Base-by-base conservation (phyloP, 305 asterid genomes). In the Ilex paraguariensis region DNA sequence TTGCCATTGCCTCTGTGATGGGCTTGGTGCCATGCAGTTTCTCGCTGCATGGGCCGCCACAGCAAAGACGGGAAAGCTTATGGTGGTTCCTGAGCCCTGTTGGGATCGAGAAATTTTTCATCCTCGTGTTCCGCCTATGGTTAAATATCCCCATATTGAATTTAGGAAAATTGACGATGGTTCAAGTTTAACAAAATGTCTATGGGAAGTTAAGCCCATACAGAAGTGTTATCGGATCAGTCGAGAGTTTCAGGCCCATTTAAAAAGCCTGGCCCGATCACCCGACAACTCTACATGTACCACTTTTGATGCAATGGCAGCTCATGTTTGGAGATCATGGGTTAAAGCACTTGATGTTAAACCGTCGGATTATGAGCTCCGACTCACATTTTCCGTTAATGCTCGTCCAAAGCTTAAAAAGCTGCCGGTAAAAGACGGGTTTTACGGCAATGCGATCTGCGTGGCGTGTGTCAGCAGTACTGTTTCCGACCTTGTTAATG, bases 21-120 rank as follows among this genome's bases (percentile, higher is more conserved):
- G 98, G 48, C 77, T 85, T 15, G 98, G 98, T 15, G 98, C 95
- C 6, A 86, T 91, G 98, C 96, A 91, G 70, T 85, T 91, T 45
- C 74, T 91, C 6, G 68, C 53, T 28, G 87, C 98, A 8, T 91
- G 98, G 98, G 95, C 96, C 12, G 69, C 78, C 52, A 84, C 94
- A 0, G 85, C 91, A 1, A 88, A 74, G 68, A 17, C 74, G 2
- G 91, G 93, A 28, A 60, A 71, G 3, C 56, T 88, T 73, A 81
- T 76, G 2, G 31, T 66, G 11, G 71, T 68, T 31, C 94, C 94
- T 0, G 57, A n/a, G n/a, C 96, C 95, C 9, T 72, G 94, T 56
- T 91, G 98, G 98, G 95, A 83, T 42, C 64, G 95, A 9, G 95
- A 91, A 49, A 48, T 73, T 30, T 84, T 91, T 28, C 66, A 28